Evolutionary conservation across 2,329 filamentous ascomycete genomes (phyloP).

Genomic region (Hypoxylon sp.): DNA sequence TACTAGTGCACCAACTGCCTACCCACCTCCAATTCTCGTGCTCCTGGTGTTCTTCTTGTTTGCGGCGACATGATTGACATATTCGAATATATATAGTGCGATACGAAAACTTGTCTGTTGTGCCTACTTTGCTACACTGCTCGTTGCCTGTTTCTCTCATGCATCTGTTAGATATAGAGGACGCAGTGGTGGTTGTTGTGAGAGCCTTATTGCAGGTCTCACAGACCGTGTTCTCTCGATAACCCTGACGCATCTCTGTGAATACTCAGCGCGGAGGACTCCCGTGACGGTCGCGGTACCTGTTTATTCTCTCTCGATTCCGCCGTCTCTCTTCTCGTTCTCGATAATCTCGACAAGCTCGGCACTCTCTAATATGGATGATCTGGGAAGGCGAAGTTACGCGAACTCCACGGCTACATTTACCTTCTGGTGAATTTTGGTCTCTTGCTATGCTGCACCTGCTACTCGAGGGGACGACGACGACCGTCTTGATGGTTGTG

Average conservation of each 20-base stretch:
- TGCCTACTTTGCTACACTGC: neutral
- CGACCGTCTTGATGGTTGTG: neutral
- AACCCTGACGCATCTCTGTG: neutral
- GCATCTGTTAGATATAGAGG: neutral
- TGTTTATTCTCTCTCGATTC: neutral
- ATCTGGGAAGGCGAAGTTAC: neutral
- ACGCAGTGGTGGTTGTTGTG: neutral
- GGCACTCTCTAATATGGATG: neutral
- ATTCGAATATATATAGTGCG: neutral
- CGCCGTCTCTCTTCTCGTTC: neutral
- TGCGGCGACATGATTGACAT: neutral
- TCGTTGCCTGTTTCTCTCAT: neutral
- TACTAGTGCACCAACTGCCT: neutral
- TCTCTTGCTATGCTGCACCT: neutral
- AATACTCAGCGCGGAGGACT: neutral
- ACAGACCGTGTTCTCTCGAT: neutral
- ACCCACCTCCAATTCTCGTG: neutral
- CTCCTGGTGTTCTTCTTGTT: neutral
- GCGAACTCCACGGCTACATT: neutral
- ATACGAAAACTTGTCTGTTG: too few relatives aligned
- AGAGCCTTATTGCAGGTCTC: neutral
- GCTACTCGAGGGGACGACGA: neutral
- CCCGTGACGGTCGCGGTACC: neutral
- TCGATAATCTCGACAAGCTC: neutral
- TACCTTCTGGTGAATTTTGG: neutral